Conservation (phyloP, 768 basidiomycete genomes). For the Rhizopogon vinicolor region DNA sequence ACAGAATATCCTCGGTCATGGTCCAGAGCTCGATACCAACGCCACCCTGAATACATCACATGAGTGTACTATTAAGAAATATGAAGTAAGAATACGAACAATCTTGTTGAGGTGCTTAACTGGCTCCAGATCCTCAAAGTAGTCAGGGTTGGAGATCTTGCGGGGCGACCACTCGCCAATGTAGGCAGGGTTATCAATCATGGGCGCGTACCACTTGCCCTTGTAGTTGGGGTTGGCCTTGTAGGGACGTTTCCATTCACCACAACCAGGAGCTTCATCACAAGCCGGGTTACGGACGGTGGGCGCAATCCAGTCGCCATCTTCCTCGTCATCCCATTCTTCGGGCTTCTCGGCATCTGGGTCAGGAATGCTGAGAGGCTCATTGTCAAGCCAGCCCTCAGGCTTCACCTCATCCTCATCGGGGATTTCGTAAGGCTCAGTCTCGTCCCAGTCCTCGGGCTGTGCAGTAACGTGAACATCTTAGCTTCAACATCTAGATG, state of each 20-base stretch:
- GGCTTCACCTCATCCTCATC: conserved; percentile 89
- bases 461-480: conserved; percentile 15
- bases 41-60: conserved; percentile 56
- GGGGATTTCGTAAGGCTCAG: conserved; percentile 85
- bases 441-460: conserved; percentile 99
- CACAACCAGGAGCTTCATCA: conserved; percentile 86
- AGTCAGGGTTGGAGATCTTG: conserved; percentile 87
- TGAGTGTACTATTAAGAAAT: background rate
- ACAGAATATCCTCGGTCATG: conserved; percentile 95
- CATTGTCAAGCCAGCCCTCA: conserved; percentile 93
- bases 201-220: conserved; percentile 95
- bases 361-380: conserved; percentile 76
- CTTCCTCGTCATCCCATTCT: conserved; percentile 99
- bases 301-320: conserved; percentile 97
- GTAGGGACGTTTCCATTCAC: conserved; percentile 86
- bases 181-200: conserved; percentile 97
- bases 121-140: conserved; percentile 84
- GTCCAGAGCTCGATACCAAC: conserved; percentile 99
- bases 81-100: conserved; percentile 36
- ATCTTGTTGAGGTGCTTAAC: conserved; percentile 84
- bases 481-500: background rate
- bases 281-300: conserved; percentile 89
- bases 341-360: conserved; percentile 96
- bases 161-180: conserved; percentile 92
- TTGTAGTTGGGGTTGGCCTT: conserved; percentile 94